Evolutionary conservation across 352 stramenopile species (phyloP).

Genomic region (Globisporangium iwayamae): DNA sequence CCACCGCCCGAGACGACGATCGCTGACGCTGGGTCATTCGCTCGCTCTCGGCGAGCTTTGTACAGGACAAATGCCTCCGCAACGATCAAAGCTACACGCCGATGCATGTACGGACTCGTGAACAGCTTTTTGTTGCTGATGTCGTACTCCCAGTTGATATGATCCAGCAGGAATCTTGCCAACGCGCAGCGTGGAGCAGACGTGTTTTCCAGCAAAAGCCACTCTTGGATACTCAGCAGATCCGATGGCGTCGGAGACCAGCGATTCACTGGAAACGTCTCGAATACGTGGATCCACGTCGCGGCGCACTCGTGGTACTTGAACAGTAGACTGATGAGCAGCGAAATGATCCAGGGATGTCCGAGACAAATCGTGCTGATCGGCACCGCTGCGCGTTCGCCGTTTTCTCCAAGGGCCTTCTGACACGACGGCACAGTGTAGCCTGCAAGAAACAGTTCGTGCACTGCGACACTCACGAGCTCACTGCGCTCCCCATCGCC

Average conservation of each 20-base stretch:
- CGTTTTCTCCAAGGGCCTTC: slow-evolving; percentile 40
- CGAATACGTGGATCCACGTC: slow-evolving; percentile 81
- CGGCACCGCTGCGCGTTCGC: slow-evolving; percentile 43
- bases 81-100: slow-evolving; percentile 74
- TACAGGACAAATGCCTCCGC: slow-evolving; percentile 73
- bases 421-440: slow-evolving; percentile 50
- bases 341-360: slow-evolving; percentile 59
- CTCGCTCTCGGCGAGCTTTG: slow-evolving; percentile 42
- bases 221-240: slow-evolving; percentile 72
- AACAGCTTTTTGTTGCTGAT: slow-evolving; percentile 60
- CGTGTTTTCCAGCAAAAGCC: slow-evolving; percentile 77
- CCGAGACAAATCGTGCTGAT: slow-evolving; percentile 62
- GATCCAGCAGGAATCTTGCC: slow-evolving; percentile 73
- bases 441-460: slow-evolving; percentile 64
- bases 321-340: slow-evolving; percentile 56
- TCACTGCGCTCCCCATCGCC: slow-evolving; percentile 35
- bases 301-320: slow-evolving; percentile 80
- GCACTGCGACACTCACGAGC: slow-evolving; percentile 50
- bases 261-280: slow-evolving; percentile 83
- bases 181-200: slow-evolving; percentile 49
- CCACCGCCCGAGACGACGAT: slow-evolving; percentile 40
- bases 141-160: slow-evolving; percentile 85
- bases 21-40: slow-evolving; percentile 32
- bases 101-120: slow-evolving; percentile 66
- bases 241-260: slow-evolving; percentile 69